Evolutionary conservation across 495 filamentous ascomycete species (phyloP).

Genomic region (Chlorociboria aeruginascens): DNA sequence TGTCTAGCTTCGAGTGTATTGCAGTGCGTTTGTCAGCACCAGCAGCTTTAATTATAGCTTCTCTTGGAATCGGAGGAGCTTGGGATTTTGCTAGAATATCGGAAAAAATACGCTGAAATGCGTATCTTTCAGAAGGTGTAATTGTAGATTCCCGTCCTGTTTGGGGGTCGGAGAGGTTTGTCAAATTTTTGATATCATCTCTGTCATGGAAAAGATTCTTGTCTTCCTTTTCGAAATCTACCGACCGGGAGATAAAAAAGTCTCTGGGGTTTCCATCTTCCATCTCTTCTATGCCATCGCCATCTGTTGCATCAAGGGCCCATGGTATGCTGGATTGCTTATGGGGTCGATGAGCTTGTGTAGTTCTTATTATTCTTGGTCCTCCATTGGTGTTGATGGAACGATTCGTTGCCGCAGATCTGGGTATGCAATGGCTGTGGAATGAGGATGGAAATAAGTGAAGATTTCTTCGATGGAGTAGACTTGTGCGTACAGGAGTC

Average conservation of each 20-base stretch:
- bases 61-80: neutral
- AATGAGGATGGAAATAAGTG: neutral
- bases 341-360: neutral
- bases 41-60: neutral
- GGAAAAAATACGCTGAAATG: constrained; percentile 47
- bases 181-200: constrained; percentile 8
- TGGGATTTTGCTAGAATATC: constrained; percentile 29
- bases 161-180: neutral
- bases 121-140: constrained; percentile 38
- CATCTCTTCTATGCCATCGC: neutral
- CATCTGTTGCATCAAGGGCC: neutral
- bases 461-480: neutral
- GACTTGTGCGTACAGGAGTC: neutral
- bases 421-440: neutral
- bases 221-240: constrained; percentile 5
- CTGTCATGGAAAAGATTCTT: neutral
- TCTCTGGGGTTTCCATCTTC: neutral
- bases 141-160: constrained; percentile 32
- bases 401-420: neutral
- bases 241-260: neutral
- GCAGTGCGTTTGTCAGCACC: neutral
- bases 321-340: neutral
- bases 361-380: neutral
- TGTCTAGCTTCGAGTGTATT: constrained; percentile 2
- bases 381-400: neutral